Evolutionary conservation across 1,284 basidiomycete species (phyloP).

Genomic region (Ustilago nuda): DNA sequence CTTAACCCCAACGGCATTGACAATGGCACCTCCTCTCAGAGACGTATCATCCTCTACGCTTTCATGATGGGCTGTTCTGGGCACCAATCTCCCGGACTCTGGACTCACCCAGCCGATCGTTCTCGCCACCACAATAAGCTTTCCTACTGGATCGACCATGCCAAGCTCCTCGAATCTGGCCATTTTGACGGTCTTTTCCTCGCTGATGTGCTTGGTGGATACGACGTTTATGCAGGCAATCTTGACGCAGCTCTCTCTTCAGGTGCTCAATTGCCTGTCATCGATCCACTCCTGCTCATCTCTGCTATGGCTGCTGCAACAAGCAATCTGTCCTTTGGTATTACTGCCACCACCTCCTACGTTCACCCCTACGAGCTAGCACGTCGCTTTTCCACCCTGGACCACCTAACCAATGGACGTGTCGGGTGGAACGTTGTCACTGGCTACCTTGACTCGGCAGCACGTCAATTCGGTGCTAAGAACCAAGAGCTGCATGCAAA

Average conservation of each 20-base stretch:
- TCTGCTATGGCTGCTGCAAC: constrained; percentile 62
- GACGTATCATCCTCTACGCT: constrained; percentile 51
- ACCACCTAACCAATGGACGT: constrained; percentile 70
- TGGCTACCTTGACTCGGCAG: constrained; percentile 68
- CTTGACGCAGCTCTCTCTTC: constrained; percentile 56
- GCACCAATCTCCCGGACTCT: constrained; percentile 62
- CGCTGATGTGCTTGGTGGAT: constrained; percentile 65
- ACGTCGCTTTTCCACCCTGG: constrained; percentile 68
- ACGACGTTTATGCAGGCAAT: constrained; percentile 59
- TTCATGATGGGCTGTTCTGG: constrained; percentile 64
- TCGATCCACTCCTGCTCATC: constrained; percentile 59
- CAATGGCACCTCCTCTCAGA: background rate
- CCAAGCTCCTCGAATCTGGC: constrained; percentile 59
- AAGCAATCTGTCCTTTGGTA: constrained; percentile 60
- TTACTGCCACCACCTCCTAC: constrained; percentile 63
- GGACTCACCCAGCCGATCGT: constrained; percentile 56
- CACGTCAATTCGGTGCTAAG: constrained; percentile 62
- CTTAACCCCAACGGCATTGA: constrained; percentile 13
- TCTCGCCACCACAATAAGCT: constrained; percentile 58
- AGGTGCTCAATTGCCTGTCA: constrained; percentile 65
- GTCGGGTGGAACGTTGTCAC: constrained; percentile 70
- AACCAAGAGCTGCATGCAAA: constrained; percentile 62
- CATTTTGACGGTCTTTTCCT: constrained; percentile 65
- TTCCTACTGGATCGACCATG: constrained; percentile 62
- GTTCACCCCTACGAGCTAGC: constrained; percentile 69